These are phyloP conservation scores for Nannochloropsis salina DNA, from an alignment of 108 stramenopile species.

Conservation along the genomic window DNA sequence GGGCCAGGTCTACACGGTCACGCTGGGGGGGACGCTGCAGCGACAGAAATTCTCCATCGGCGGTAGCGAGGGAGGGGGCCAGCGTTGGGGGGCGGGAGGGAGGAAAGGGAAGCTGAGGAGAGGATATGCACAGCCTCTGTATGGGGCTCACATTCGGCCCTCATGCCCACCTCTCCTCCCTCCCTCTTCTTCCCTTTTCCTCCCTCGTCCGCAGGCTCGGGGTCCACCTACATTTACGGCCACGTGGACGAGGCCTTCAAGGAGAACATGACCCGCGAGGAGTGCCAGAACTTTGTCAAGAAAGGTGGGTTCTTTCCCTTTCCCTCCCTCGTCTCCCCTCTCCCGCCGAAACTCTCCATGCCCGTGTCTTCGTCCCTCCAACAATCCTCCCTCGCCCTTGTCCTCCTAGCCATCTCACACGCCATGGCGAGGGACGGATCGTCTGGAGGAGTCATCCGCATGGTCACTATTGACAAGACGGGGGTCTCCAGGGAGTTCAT, in stretches of 20 bases:
- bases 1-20: conserved; percentile 75
- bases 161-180: not conserved
- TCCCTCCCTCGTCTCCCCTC: not conserved
- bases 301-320: conserved; percentile 32
- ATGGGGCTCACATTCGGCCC: not conserved
- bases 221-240: conserved; percentile 82
- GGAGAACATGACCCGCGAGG: conserved; percentile 75
- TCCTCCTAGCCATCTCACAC: conserved; percentile 64
- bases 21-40: conserved; percentile 83
- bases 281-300: conserved; percentile 70
- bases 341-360: not conserved
- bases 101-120: not conserved
- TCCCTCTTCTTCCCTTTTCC: not conserved
- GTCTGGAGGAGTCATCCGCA: conserved; percentile 89
- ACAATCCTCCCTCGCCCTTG: not conserved
- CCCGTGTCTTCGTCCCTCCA: not conserved
- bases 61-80: not conserved
- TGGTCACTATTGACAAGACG: conserved; percentile 62
- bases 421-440: conserved; percentile 97
- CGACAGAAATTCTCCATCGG: conserved; percentile 84
- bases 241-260: conserved; percentile 71
- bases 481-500: conserved; percentile 47
- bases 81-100: not conserved
- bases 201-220: conserved; percentile 60
- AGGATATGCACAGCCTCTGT: not conserved